Evolutionary conservation across 768 basidiomycete genomes (phyloP), one percentile per base, ranked within the genome.

Genomic region (Cystofilobasidium capitatum): DNA sequence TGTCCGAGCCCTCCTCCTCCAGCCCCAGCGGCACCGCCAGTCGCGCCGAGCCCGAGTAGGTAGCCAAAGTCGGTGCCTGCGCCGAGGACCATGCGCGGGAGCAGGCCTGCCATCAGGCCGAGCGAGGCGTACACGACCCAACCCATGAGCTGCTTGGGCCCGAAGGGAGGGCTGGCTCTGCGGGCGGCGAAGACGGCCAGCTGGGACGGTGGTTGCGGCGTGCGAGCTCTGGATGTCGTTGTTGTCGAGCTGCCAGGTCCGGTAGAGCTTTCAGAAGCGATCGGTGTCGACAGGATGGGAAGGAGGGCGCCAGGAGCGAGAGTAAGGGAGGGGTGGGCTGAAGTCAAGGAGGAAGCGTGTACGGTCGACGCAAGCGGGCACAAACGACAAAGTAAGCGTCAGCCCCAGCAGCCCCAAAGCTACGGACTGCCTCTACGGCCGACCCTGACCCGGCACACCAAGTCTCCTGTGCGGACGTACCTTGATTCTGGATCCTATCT

Each of bases 171-270:
- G 49, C 49, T 24, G 14, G 26, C 40, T 10, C 26, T 7, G 7
- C 26, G 26, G 24, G 40, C 51, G 51, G 51, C 51, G 51, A 55
- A 31, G 51, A 33, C 51, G 51, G 51, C 51, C 29, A 55, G 51
- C 51, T 26, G 31, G 14, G 29, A 5, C 29, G 51, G 31, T 7
- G 26, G 51, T 16, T 2, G 51, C 51, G 51, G 29, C 51, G 51
- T 26, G 2, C 44, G 44, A 45, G 44, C 44, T n/a, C 17, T 16
- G 17, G 44, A 4, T n/a, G 44, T 45, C 44, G 44, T 45, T 26
- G 47, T n/a, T 26, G 47, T 1, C n/a, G 29, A 31, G 51, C 33
- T n/a, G 51, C 51, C 51, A 55, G 51, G 51, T 31, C 51, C 51
- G 6, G 29, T 26, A 33, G 31, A 31, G 51, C 10, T 55, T 26